Conservation (phyloP, 768 basidiomycete genomes). For the Gautieria morchelliformis region DNA sequence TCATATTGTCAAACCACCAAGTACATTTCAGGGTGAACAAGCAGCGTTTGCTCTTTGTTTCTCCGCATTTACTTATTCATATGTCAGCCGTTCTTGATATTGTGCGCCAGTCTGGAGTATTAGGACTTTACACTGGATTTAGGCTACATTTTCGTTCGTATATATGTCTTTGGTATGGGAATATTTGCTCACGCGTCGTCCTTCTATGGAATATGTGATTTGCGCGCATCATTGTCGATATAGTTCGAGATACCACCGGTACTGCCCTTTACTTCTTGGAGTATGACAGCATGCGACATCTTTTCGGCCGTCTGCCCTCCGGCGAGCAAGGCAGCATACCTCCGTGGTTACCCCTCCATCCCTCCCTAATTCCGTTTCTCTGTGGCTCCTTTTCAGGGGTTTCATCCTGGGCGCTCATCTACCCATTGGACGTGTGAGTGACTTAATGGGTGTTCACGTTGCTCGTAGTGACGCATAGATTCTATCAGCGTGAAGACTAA, state of each 20-base stretch:
- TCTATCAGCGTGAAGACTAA: conserved; percentile 77
- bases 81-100: conserved; percentile 64
- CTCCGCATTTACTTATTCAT: neutral
- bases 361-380: conserved; percentile 76
- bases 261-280: conserved; percentile 91
- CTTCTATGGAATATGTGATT: too few species aligned
- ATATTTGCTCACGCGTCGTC: too few species aligned
- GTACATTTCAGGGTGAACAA: conserved; percentile 42
- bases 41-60: neutral
- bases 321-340: conserved; percentile 79
- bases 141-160: conserved; percentile 71
- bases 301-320: conserved; percentile 65
- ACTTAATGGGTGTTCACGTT: neutral
- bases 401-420: conserved; percentile 68
- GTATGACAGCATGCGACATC: conserved; percentile 85
- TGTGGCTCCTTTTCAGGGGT: conserved; percentile 90
- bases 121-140: conserved; percentile 76
- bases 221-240: neutral
- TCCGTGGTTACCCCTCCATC: conserved; percentile 76
- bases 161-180: neutral
- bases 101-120: conserved; percentile 47
- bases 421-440: conserved; percentile 86
- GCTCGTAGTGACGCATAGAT: conserved; percentile 10
- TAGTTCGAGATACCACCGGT: conserved; percentile 83
- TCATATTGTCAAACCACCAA: conserved; percentile 64